These are phyloP conservation scores for Vaccinium myrtillus DNA, from an alignment of 148 eudicot genomes.

Conservation along the genomic window DNA sequence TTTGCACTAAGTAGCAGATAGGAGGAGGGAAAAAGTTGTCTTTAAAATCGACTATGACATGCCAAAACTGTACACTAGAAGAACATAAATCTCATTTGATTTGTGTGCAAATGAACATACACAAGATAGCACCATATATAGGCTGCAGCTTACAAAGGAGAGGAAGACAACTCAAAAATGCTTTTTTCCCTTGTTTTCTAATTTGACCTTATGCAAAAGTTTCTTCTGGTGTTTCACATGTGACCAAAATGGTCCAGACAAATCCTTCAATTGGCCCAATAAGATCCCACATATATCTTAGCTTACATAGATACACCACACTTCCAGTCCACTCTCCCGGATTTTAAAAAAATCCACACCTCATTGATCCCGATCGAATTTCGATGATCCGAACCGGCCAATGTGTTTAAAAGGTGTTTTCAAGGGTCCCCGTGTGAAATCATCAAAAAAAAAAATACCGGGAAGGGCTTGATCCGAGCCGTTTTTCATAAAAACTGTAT, in stretches of 20 bases:
- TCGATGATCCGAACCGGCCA: too few relatives aligned
- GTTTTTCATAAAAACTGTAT: too few relatives aligned
- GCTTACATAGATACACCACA: neutral
- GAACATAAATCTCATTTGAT: neutral
- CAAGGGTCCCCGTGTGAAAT: too few relatives aligned
- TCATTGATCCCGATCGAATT: too few relatives aligned
- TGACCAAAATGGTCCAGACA: constrained; percentile 2
- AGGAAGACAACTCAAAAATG: neutral
- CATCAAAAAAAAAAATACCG: too few relatives aligned
- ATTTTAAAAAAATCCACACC: too few relatives aligned
- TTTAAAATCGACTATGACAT: neutral
- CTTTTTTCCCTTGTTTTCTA: neutral
- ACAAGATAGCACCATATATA: neutral
- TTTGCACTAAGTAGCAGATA: neutral
- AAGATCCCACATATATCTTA: neutral
- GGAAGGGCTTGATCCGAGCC: too few relatives aligned
- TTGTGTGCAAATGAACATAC: neutral
- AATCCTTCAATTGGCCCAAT: neutral
- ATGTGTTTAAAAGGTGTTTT: too few relatives aligned
- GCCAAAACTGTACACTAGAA: neutral
- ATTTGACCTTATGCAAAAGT: neutral
- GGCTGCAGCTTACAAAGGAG: neutral
- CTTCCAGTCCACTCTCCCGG: too few relatives aligned
- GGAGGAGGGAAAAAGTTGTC: neutral
- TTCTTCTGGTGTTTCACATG: too few relatives aligned